phyloP scores from a whole-genome alignment of 345 rosid species.

The Moringa oleifera region DNA sequence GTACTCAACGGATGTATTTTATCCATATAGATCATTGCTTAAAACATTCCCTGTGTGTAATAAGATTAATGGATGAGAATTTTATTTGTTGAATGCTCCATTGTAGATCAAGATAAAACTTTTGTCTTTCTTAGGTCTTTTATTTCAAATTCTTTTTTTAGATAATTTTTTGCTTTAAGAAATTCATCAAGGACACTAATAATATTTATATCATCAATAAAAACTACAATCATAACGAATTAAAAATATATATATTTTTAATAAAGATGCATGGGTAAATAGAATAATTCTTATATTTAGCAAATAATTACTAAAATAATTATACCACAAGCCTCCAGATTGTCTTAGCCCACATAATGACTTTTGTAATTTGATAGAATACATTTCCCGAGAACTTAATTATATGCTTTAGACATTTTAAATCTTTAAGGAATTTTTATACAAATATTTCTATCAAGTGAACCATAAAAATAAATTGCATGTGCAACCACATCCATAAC shows the following conservation, averaged over 20 bases:
- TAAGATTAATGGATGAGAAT: too few species aligned
- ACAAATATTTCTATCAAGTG: background rate
- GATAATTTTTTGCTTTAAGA: background rate
- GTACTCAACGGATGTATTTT: too few species aligned
- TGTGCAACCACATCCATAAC: background rate
- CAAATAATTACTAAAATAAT: background rate
- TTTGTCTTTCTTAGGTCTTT: background rate
- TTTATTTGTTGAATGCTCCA: background rate
- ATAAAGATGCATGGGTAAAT: background rate
- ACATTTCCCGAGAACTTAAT: background rate
- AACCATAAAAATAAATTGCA: too few species aligned
- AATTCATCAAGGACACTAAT: background rate
- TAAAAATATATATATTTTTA: background rate
- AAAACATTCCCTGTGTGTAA: too few species aligned
- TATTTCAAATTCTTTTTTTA: constrained; percentile 1
- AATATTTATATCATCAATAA: too few species aligned
- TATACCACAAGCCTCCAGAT: background rate
- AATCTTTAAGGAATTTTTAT: background rate
- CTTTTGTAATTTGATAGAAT: background rate
- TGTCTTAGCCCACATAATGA: background rate
- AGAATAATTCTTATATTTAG: background rate
- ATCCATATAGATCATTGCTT: background rate
- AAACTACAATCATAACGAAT: too few species aligned
- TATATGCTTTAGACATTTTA: background rate
- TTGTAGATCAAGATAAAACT: background rate